These are phyloP conservation scores for Fraxinus pennsylvanica DNA, from an alignment of 257 asterid genomes.

Conservation along the genomic window DNA sequence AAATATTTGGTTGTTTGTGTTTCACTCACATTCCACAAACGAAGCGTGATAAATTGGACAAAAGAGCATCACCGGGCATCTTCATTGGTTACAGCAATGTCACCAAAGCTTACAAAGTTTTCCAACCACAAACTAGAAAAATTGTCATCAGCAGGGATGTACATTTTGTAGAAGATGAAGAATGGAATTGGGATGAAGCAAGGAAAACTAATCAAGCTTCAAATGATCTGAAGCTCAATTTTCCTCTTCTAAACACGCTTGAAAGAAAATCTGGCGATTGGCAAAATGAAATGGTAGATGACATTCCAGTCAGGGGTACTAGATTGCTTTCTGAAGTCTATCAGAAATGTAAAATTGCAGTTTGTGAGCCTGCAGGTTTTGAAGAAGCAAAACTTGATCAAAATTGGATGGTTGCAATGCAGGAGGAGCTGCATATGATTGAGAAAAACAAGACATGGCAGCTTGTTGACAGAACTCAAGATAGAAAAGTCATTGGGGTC, in stretches of 20 bases:
- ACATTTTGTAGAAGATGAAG: constrained; percentile 3
- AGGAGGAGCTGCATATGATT: too few relatives aligned
- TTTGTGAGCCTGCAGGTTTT: too few relatives aligned
- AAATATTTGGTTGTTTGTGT: too few relatives aligned
- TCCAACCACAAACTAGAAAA: background rate
- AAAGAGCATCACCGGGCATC: background rate
- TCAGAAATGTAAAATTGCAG: too few relatives aligned
- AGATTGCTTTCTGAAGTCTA: too few relatives aligned
- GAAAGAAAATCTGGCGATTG: background rate
- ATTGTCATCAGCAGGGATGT: constrained; percentile 8
- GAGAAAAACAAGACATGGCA: too few relatives aligned
- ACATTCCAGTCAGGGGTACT: background rate
- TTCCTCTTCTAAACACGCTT: background rate
- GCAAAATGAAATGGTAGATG: background rate
- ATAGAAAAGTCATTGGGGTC: too few relatives aligned
- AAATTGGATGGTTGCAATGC: too few relatives aligned
- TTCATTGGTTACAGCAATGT: constrained; percentile 2
- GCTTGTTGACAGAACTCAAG: too few relatives aligned
- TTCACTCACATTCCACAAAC: background rate
- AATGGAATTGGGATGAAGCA: constrained; percentile 10
- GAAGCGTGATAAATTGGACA: background rate
- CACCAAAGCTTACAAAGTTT: too few relatives aligned
- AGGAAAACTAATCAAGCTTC: background rate
- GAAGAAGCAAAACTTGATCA: too few relatives aligned
- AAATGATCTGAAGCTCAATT: background rate